Conservation (phyloP, 129 eudicot genomes). For the Centrapalus pauciflorus region DNA sequence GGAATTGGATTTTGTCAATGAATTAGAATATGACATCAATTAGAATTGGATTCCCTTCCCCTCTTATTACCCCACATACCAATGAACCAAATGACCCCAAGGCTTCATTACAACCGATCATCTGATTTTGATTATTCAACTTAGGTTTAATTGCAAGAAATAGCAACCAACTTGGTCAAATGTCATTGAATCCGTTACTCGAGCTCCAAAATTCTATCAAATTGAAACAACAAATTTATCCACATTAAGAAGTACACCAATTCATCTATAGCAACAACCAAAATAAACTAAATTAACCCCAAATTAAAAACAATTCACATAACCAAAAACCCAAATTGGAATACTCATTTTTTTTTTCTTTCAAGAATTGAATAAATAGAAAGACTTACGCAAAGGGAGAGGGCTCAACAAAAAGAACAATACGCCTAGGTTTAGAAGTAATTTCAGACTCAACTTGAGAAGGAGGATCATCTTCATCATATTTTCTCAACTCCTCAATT, state of each 20-base stretch:
- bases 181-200: neutral
- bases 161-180: too few relatives aligned
- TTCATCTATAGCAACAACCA: neutral
- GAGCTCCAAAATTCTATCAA: neutral
- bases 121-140: neutral
- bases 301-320: neutral
- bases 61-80: too few relatives aligned
- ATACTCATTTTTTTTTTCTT: neutral
- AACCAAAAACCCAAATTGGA: constrained; percentile 3
- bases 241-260: neutral
- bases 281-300: neutral
- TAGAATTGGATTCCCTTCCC: too few relatives aligned
- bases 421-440: constrained; percentile 71
- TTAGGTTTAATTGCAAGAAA: neutral
- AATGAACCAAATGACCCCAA: neutral
- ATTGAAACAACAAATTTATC: neutral
- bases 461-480: constrained; percentile 52
- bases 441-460: constrained; percentile 49
- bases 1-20: too few relatives aligned
- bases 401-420: constrained; percentile 97
- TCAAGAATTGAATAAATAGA: neutral
- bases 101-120: too few relatives aligned
- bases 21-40: too few relatives aligned
- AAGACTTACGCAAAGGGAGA: constrained; percentile 94
- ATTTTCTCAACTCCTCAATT: constrained; percentile 39